Evolutionary conservation across 495 filamentous ascomycete genomes (phyloP), one percentile per base, ranked within the genome.

Genomic region (Penicillium desertorum): DNA sequence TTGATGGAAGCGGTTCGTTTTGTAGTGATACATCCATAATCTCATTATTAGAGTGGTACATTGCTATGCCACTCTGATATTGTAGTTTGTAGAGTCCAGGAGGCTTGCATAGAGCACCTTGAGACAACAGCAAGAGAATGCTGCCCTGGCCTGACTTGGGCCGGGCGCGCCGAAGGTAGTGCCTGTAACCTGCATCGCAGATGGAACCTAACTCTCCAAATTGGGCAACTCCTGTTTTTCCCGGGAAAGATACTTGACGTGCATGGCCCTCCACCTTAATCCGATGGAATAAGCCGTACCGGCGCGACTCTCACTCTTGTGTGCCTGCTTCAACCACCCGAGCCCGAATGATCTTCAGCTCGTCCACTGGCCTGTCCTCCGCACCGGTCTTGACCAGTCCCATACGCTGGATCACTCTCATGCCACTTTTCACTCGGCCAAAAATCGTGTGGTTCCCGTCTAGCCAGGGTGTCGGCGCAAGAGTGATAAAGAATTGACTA

Each of bases 401-500:
- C 87, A 98, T 91, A 51, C 92, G 79, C 77, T 90, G 85, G 42
- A 98, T 88, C 8, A 96, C 79, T 36, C 79, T 73, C 80, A 98
- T 84, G 8, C 94, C 94, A 55, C 73, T 84, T 74, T 90, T 94
- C 23, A 98, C 91, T 43, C 95, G 76, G 9, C 95, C 94, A 69
- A 98, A 98, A 62, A 98, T 96, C 6, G 94, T 96, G 73, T 98
- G 94, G 71, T 96, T 96, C 27, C 91, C 92, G 74, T 98, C 95
- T 57, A 98, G 75, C 94, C 94, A 98, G 2, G 94, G 94, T 19
- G 95, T 94, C 3, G 95, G 95, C 34, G 92, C 94, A 42, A 97
- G 80, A 7, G 95, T 98, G 56, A 98, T 84, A 71, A 98, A 98
- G 68, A 87, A 86, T 51, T 88, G 84, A 58, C 83, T 88, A 37